phyloP scores from a whole-genome alignment of 2,329 filamentous ascomycete species.

The Beauveria medogensis region DNA sequence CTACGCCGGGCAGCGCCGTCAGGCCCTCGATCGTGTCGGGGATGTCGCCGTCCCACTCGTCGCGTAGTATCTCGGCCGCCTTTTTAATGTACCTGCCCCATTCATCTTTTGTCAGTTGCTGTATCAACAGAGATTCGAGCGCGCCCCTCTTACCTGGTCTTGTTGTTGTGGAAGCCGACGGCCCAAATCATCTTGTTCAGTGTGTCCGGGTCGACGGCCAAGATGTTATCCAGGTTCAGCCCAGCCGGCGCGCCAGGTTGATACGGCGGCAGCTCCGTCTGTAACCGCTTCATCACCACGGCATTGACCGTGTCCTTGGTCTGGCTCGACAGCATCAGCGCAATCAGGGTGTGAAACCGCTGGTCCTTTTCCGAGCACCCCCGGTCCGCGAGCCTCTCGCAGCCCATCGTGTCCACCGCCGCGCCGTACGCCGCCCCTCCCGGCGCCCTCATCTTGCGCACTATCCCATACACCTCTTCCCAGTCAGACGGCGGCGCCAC shows the following conservation, averaged over 20 bases:
- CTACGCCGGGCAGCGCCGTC: constrained; percentile 73
- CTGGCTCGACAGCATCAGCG: constrained; percentile 86
- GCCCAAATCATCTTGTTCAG: constrained; percentile 70
- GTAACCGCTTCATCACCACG: constrained; percentile 69
- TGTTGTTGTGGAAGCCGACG: constrained; percentile 93
- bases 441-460: constrained; percentile 64
- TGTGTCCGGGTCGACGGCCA: constrained; percentile 57
- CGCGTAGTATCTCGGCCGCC: constrained; percentile 62
- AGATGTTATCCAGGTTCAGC: constrained; percentile 68
- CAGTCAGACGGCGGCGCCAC: constrained; percentile 66
- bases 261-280: constrained; percentile 59
- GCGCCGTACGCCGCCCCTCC: constrained; percentile 57
- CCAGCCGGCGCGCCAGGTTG: constrained; percentile 36
- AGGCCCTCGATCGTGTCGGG: constrained; percentile 70
- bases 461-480: constrained; percentile 70
- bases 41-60: constrained; percentile 67
- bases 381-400: constrained; percentile 61
- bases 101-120: background rate
- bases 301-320: constrained; percentile 90
- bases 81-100: constrained; percentile 55
- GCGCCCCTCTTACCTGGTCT: constrained; percentile 55
- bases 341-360: constrained; percentile 78
- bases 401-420: constrained; percentile 96
- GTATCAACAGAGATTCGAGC: background rate
- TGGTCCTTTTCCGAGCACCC: constrained; percentile 45